Evolutionary conservation across 371 early-diverging fungal species (phyloP).

Genomic region (Mortierella sp.): DNA sequence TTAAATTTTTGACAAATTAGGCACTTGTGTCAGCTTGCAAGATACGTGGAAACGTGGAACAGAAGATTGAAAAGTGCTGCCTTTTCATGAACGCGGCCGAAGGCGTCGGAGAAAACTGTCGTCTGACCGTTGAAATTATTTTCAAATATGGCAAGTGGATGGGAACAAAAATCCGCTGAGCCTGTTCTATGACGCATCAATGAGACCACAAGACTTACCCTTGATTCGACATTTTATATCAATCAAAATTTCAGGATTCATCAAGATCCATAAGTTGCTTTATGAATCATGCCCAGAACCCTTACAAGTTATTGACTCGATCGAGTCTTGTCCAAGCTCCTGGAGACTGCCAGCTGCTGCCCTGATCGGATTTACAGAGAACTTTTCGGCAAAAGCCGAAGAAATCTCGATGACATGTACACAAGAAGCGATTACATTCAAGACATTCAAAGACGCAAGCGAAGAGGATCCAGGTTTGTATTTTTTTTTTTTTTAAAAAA

Average conservation of each 20-base stretch:
- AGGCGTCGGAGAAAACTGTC: conserved; percentile 49
- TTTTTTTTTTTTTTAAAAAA: background rate
- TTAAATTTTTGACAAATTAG: conserved; percentile 10
- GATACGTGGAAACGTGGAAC: conserved; percentile 39
- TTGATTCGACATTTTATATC: background rate
- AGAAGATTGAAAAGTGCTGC: conserved; percentile 42
- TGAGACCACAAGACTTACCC: background rate
- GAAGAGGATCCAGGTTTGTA: conserved; percentile 18
- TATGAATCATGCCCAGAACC: conserved; percentile 46
- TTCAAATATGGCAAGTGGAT: conserved; percentile 34
- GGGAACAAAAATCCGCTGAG: background rate
- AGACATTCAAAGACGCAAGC: conserved; percentile 16
- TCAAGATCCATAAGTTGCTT: conserved; percentile 50
- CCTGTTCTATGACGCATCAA: background rate
- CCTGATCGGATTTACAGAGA: conserved; percentile 29
- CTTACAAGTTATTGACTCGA: conserved; percentile 32
- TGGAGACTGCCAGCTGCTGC: conserved; percentile 35
- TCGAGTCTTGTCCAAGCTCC: conserved; percentile 28
- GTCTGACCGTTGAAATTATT: conserved; percentile 40
- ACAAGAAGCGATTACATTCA: conserved; percentile 25
- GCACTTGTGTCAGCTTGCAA: conserved; percentile 48
- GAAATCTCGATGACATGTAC: conserved; percentile 44
- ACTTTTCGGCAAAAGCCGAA: conserved; percentile 46
- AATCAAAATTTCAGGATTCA: conserved; percentile 23
- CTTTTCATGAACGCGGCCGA: conserved; percentile 49